Percentiles rank a stretch among this genome's conserved stretches.
phyloP scores from a whole-genome alignment of 352 stramenopile genomes.

The Phytophthora multivora region DNA sequence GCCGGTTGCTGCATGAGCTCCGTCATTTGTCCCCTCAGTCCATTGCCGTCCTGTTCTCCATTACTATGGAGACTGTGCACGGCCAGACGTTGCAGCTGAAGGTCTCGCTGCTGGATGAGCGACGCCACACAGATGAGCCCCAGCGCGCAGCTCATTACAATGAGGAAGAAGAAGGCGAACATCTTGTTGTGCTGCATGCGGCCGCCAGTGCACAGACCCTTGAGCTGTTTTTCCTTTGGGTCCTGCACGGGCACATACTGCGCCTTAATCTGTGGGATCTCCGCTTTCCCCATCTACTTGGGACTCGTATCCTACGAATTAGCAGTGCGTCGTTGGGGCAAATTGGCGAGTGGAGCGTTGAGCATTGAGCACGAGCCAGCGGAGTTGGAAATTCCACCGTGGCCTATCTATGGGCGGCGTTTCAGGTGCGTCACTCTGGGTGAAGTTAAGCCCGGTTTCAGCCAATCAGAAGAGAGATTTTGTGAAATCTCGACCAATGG shows the following conservation, averaged over 20 bases:
- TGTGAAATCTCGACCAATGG: constrained; percentile 2
- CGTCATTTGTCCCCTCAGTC: constrained; percentile 25
- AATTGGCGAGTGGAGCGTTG: constrained; percentile 6
- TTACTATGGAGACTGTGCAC: constrained; percentile 25
- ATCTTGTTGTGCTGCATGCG: constrained; percentile 37
- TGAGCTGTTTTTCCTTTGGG: background rate
- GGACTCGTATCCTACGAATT: background rate
- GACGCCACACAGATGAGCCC: constrained; percentile 59
- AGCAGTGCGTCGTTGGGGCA: background rate
- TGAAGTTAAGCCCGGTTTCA: background rate
- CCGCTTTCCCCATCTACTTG: background rate
- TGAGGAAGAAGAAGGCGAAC: constrained; percentile 45
- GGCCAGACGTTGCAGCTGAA: constrained; percentile 30
- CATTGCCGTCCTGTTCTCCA: background rate
- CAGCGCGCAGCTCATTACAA: constrained; percentile 58
- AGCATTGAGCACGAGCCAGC: background rate
- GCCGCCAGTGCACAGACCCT: constrained; percentile 1
- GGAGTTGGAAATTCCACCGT: constrained; percentile 23
- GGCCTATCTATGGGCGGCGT: constrained; percentile 1
- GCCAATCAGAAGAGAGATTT: background rate
- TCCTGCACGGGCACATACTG: background rate
- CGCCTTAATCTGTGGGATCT: too few relatives aligned
- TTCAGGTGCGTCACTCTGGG: constrained; percentile 7
- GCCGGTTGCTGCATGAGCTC: constrained; percentile 22
- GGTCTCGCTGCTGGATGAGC: constrained; percentile 56